Conservation (phyloP, 2,329 filamentous ascomycete species). For the Coniella lustricola region DNA sequence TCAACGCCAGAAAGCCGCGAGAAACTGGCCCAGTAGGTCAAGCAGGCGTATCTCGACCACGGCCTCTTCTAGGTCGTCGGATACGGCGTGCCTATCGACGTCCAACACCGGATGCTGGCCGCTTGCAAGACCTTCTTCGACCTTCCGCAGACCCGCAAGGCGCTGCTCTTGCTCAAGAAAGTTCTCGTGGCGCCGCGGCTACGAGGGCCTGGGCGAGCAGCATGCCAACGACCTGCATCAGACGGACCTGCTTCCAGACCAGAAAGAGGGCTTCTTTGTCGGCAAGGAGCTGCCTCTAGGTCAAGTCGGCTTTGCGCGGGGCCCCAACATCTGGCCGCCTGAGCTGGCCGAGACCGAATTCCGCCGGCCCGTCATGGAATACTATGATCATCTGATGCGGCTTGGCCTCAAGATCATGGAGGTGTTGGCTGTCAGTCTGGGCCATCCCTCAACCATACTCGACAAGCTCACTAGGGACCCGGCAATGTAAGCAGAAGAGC, state of each 20-base stretch:
- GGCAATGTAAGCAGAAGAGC: not conserved
- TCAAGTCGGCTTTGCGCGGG: not conserved
- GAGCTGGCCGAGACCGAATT: not conserved
- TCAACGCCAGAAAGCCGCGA: not conserved
- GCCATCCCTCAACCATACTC: not conserved
- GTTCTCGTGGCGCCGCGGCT: not conserved
- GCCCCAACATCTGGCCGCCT: conserved; percentile 1
- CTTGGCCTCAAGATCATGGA: not conserved
- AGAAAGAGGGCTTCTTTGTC: not conserved
- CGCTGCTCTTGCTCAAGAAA: not conserved
- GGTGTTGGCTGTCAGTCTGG: not conserved
- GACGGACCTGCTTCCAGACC: not conserved
- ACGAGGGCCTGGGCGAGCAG: not conserved
- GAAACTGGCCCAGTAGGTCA: not conserved
- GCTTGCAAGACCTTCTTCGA: not conserved
- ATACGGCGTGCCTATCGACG: not conserved
- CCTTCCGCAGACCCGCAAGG: not conserved
- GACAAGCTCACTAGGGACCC: not conserved
- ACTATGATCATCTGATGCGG: not conserved
- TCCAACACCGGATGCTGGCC: not conserved
- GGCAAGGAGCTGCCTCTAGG: not conserved
- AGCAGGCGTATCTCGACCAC: not conserved
- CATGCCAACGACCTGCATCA: not conserved
- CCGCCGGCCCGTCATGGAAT: not conserved
- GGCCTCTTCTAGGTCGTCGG: not conserved